Percentiles rank a stretch among this genome's conserved stretches.
phyloP scores from a whole-genome alignment of 352 stramenopile species.

The Phytophthora nicotianae region DNA sequence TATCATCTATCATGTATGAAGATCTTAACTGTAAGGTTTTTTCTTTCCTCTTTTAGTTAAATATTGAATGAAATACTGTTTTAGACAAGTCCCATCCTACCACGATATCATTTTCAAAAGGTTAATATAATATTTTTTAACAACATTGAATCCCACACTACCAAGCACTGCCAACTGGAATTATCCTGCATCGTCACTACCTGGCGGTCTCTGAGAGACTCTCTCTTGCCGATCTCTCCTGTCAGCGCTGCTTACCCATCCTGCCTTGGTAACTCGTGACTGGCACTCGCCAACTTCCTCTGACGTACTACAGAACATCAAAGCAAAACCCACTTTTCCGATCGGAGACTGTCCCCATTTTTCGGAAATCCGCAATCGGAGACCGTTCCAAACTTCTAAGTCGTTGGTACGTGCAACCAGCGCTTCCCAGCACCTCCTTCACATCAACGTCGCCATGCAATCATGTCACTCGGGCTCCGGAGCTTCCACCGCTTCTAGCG shows the following conservation, averaged over 20 bases:
- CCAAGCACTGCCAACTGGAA: not conserved
- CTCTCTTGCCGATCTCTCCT: conserved; percentile 2
- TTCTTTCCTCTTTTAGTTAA: too few relatives aligned
- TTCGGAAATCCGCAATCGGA: conserved; percentile 8
- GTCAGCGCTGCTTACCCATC: conserved; percentile 16
- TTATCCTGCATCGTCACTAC: conserved; percentile 2
- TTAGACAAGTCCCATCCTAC: not conserved
- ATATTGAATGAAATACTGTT: not conserved
- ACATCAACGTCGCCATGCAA: conserved; percentile 24
- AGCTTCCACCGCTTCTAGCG: conserved; percentile 17
- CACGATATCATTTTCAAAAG: not conserved
- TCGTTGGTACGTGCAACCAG: conserved; percentile 13
- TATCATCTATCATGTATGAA: not conserved
- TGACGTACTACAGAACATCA: conserved; percentile 11
- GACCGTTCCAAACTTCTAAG: not conserved
- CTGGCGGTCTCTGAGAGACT: too few relatives aligned
- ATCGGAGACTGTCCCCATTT: conserved; percentile 1
- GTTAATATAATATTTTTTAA: not conserved
- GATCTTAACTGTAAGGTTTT: not conserved
- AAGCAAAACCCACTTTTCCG: conserved; percentile 2
- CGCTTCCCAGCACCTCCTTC: conserved; percentile 1
- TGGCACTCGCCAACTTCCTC: conserved; percentile 26
- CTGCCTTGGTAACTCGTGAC: not conserved
- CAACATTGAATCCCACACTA: not conserved
- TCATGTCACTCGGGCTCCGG: conserved; percentile 25